Base-by-base conservation (phyloP, 2,329 filamentous ascomycete genomes). In the Xylariomycetidae sp. region DNA sequence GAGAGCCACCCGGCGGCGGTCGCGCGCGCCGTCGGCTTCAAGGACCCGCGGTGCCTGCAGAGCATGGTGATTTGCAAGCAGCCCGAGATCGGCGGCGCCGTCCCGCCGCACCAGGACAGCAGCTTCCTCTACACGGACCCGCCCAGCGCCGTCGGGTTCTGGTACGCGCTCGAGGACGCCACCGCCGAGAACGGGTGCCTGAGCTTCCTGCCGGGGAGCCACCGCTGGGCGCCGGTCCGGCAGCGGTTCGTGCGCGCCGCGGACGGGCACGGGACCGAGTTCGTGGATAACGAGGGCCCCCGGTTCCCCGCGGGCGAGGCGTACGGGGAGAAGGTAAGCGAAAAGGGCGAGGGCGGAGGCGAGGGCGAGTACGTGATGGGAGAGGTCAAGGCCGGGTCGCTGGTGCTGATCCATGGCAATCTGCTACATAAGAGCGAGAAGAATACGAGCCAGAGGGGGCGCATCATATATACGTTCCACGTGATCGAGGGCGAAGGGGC, bases 61-160 rank as follows among this genome's bases (percentile, higher is more conserved):
- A 92, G 85, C 58, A 98, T 98, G 92, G 74, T 97, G 17, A 97
- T 98, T 50, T 96, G 88, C 76, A 98, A 98, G 62, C 90, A 96
- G 64, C 89, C 92, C 15, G 87, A 94, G 63, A 96, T 97, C 33
- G 92, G 92, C 17, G 90, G 86, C 15, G 85, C 85, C 2, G 92
- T 97, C 27, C 88, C 85, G 1, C 79, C 88, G 15, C 92, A 98
- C 59, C 89, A 95, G 64, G 90, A 97, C 61, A 87, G 78, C 45
- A 89, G 88, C 1, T 98, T 97, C 49, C 50, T 98, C 41, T 97
- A 94, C 59, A 97, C 92, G 2, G 69, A 88, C 45, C 84, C 87
- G 23, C 90, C 90, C 1, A 85, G 78, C 25, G 92, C 92, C 0
- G 85, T 97, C 3, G 92, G 92, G 0, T 97, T 90, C 66, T 98